Percentiles rank a stretch among this genome's conserved stretches.
These are phyloP conservation scores for Trichoderma asperelloides DNA, from an alignment of 495 filamentous ascomycete genomes.

Conservation along the genomic window DNA sequence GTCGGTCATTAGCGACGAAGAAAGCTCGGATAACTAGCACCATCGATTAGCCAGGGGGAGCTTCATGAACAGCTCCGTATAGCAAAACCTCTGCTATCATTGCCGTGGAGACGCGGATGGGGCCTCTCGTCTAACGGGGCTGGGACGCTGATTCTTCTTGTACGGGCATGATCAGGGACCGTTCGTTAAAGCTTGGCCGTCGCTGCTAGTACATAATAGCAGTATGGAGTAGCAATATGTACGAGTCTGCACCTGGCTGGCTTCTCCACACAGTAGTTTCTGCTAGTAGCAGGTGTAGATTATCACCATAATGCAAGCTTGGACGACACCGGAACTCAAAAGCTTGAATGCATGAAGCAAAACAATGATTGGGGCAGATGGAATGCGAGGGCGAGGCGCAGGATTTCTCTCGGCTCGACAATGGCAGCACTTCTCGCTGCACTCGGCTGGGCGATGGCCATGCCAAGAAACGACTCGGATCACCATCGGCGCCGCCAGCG, in stretches of 20 bases:
- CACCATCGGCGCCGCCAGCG: not conserved
- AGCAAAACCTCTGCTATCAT: not conserved
- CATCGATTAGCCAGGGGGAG: not conserved
- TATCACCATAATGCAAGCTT: too few species aligned
- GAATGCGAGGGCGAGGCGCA: not conserved
- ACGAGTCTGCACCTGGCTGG: not conserved
- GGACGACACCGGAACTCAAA: too few species aligned
- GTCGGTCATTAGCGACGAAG: not conserved
- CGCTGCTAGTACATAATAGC: not conserved
- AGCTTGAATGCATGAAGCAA: too few species aligned
- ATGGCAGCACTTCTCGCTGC: not conserved
- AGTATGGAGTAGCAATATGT: not conserved
- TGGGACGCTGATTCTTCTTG: not conserved
- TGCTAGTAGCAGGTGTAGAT: too few species aligned
- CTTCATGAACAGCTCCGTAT: not conserved
- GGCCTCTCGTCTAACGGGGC: not conserved
- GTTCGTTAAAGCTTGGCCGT: not conserved
- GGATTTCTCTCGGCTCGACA: not conserved
- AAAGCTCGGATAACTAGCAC: not conserved
- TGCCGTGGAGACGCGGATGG: slow-evolving; percentile 3
- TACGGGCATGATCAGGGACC: not conserved
- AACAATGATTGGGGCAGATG: not conserved
- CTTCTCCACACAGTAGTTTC: too few species aligned
- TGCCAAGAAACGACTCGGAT: not conserved
- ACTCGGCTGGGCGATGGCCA: not conserved